Evolutionary conservation across 805 yeast genomes (phyloP).

Genomic region (Candida montana): DNA sequence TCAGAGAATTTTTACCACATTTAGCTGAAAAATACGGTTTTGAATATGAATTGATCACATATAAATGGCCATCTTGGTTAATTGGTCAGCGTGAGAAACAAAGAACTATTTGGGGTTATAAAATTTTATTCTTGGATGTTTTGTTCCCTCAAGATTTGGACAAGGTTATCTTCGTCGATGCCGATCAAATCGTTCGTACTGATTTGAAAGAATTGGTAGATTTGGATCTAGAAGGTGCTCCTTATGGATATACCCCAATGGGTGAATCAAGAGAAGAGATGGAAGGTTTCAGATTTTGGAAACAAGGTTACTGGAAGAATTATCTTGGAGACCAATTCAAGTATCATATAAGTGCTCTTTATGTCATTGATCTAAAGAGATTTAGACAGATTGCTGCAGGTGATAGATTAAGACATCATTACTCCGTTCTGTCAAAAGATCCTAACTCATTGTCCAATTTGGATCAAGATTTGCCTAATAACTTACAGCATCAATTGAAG

Average conservation of each 20-base stretch:
- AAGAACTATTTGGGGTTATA: conserved; percentile 83
- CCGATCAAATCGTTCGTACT: conserved; percentile 75
- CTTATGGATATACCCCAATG: conserved; percentile 87
- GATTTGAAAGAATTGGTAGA: conserved; percentile 67
- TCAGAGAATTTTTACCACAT: conserved; percentile 53
- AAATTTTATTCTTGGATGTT: conserved; percentile 80
- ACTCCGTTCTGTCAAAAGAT: conserved; percentile 76
- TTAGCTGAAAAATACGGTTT: conserved; percentile 57
- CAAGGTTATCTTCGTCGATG: conserved; percentile 79
- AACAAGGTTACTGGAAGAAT: conserved; percentile 82
- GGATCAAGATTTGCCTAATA: conserved; percentile 93
- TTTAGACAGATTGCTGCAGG: conserved; percentile 72
- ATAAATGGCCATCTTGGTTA: conserved; percentile 92
- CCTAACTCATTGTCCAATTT: conserved; percentile 73
- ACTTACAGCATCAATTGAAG: conserved; percentile 61
- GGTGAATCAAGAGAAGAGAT: conserved; percentile 72
- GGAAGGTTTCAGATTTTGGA: conserved; percentile 91
- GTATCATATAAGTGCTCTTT: conserved; percentile 81
- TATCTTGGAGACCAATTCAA: conserved; percentile 45
- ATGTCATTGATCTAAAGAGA: conserved; percentile 66
- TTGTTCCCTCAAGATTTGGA: conserved; percentile 74
- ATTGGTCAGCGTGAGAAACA: conserved; percentile 72
- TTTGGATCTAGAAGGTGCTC: conserved; percentile 69
- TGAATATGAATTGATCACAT: conserved; percentile 71
- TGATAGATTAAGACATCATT: conserved; percentile 74